Base-by-base conservation (phyloP, 495 filamentous ascomycete species). In the Neurospora tetrasperma region DNA sequence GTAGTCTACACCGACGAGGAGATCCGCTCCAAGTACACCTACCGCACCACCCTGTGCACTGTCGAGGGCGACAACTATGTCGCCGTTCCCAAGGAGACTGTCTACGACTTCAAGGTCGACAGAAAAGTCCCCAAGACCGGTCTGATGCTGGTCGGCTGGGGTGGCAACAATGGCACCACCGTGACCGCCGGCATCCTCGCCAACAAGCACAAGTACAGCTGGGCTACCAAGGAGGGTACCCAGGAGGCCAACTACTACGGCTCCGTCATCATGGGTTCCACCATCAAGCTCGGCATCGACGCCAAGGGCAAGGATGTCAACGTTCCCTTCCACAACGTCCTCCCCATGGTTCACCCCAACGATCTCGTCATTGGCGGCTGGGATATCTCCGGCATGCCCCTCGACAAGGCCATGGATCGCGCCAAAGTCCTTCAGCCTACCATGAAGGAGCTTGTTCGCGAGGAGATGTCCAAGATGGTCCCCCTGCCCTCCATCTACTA, bases 311-410 rank as follows among this genome's bases (percentile, higher is more conserved):
- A 93, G 84, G 96, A 99, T 78, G 89, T 99, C 85, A 97, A 98
- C 84, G 91, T 99, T 77, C 96, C 96, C 69, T 96, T 98, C 88
- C 93, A 93, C 79, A 88, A 96, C 79, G 86, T 98, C 75, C 87
- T 99, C 72, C 96, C 96, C 69, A 98, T 99, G 94, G 93, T 93
- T 74, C 95, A 98, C 83, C 96, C 96, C 74, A 97, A 99, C 83
- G 94, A 99, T 80, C 88, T 99, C 43, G 90, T 93, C 80, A 88
- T 99, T 82, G 95, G 96, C 78, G 96, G 96, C 74, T 99, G 96
- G 96, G 96, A 99, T 78, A 98, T 99, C 83, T 97, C 91, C 84
- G 84, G 86, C 78, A 84, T 97, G 89, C 90, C 95, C 82, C 86
- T 99, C 48, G 93, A 94, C 70, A 87, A 92, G 39, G 90, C 96